Base-by-base conservation (phyloP, 495 filamentous ascomycete species). In the Talaromyces adpressus region DNA sequence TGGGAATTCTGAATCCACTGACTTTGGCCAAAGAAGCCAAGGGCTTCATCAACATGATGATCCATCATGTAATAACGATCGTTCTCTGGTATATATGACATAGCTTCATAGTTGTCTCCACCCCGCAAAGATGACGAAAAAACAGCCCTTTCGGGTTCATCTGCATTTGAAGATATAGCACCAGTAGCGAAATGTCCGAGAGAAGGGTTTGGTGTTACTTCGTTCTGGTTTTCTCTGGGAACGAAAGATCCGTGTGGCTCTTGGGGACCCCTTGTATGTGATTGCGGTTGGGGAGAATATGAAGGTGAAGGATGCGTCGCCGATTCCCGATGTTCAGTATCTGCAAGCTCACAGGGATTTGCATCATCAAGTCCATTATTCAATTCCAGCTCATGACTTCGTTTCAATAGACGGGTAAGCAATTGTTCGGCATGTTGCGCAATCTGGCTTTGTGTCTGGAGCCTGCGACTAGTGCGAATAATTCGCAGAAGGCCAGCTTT, bases 331-430 rank as follows among this genome's bases (percentile, higher is more conserved):
- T 7, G 12, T 27, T 32, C 23, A 11, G 12, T 23, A 57, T n/a
- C 30, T 20, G 11, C 18, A 32, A 32, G 53, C 53, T 29, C 53
- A 23, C 6, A 49, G 3, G 45, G 45, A 18, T 49, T 49, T 49
- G 53, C 25, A 32, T 14, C 30, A 27, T 32, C n/a, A 30, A 57
- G 53, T 25, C 53, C 53, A 32, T 57, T 57, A 6, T 57, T 12
- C 18, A 57, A 32, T 32, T 57, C 53, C 53, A 23, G 5, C 12
- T 57, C 25, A 32, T 57, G 53, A 57, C 53, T 57, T 32, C 53
- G 53, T n/a, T 57, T 57, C 53, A 57, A 57, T n/a, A 57, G 25
- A 3, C 53, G 53, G 14, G 53, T 57, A 29, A 57, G 53, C 53
- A 57, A 20, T 20, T 57, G 53, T 23, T 57, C 53, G 4, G 53